Percentiles rank a stretch among this genome's conserved stretches.
These are phyloP conservation scores for Leucosporidium scottii DNA, from an alignment of 768 basidiomycete species.

Conservation along the genomic window DNA sequence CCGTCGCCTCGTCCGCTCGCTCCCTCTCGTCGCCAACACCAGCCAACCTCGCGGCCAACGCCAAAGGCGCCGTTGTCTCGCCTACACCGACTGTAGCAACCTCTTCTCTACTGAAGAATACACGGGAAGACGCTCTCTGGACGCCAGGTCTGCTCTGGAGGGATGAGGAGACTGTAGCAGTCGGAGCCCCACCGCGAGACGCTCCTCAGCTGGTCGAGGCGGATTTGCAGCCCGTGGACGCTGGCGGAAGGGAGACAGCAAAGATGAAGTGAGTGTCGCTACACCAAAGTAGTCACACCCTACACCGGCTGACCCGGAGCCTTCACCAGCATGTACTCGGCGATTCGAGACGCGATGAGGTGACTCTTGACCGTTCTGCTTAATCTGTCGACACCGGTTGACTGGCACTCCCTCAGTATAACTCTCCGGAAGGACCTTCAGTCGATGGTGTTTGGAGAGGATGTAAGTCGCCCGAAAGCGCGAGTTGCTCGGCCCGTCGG, in stretches of 20 bases:
- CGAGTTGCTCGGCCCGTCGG: neutral
- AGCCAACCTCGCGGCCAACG: too few species aligned
- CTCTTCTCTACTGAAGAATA: slow-evolving; percentile 57
- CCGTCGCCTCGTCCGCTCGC: too few species aligned
- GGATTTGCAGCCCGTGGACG: slow-evolving; percentile 48
- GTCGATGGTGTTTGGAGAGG: slow-evolving; percentile 73
- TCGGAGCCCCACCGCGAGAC: slow-evolving; percentile 5
- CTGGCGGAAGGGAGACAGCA: slow-evolving; percentile 72
- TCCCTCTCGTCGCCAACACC: too few species aligned
- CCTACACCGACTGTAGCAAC: slow-evolving; percentile 49
- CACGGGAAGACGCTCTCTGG: slow-evolving; percentile 63
- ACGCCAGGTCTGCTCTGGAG: slow-evolving; percentile 67
- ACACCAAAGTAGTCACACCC: too few species aligned
- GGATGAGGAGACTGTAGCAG: slow-evolving; percentile 49
- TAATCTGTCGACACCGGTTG: neutral
- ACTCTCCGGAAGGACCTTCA: slow-evolving; percentile 76
- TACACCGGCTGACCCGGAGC: neutral
- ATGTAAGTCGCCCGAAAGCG: slow-evolving; percentile 9
- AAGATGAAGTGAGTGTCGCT: slow-evolving; percentile 68
- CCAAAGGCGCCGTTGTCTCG: too few species aligned
- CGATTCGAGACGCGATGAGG: slow-evolving; percentile 84
- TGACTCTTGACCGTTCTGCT: slow-evolving; percentile 37
- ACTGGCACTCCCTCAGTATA: slow-evolving; percentile 50
- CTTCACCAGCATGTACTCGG: slow-evolving; percentile 59
- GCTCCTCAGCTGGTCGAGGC: slow-evolving; percentile 35